Evolutionary conservation across 75 land plant species (phyloP), one percentile per base, ranked within the genome.

Genomic region (Pseudotsuga menziesii): DNA sequence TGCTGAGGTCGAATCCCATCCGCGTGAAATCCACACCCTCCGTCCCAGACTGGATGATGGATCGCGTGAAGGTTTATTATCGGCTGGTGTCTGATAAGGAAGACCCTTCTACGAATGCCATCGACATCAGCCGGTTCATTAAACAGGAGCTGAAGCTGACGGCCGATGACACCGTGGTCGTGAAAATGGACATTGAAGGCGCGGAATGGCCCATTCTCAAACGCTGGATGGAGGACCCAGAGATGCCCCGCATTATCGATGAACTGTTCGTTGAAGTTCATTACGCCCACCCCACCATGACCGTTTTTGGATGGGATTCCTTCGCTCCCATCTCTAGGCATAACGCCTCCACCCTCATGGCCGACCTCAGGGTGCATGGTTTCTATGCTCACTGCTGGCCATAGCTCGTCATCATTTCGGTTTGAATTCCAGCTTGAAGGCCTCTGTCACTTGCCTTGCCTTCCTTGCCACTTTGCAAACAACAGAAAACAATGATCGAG

Each of bases 261-360:
- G 85, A 84, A 79, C 79, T 84, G 9, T 84, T 84, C 32, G 85
- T 84, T 57, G 85, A 84, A 79, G 52, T 84, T 6, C 85, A 84
- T 20, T 84, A 84, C 58, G 76, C 73, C 2, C 79, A 74, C 72
- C 75, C 48, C 23, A 52, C 67, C 58, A 83, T 83, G 85, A 36
- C 64, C 1, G 56, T 52, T 23, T 81, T 58, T 26, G 79, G 78
- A 17, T 84, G 85, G 85, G 76, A 63, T 15, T n/a, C 72, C 2
- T 81, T 84, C 36, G 52, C 56, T 19, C 84, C 80, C 66, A 54
- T 39, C 22, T 27, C 85, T 3, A 29, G 85, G 15, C 80, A 80
- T 5, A 55, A 84, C 25, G 85, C 85, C 5, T 25, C 56, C 54
- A 60, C 27, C 22, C 39, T 84, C 3, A 52, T 84, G 1, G 85